These are phyloP conservation scores for Eimeria necatrix DNA, from an alignment of 169 alveolate species.

Conservation along the genomic window DNA sequence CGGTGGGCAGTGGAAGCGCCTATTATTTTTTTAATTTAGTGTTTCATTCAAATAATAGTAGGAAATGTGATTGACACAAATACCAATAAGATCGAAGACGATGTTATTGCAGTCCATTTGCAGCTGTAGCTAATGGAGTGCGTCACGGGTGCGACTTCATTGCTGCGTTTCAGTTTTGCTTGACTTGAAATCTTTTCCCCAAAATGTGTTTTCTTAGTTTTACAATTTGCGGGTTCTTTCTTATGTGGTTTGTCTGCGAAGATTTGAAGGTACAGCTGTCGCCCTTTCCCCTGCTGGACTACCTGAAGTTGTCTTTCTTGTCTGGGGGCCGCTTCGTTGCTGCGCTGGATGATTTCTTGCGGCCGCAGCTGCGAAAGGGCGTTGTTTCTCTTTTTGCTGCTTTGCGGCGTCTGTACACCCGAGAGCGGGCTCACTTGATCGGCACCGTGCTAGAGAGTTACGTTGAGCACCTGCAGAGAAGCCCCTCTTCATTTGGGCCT, in stretches of 20 bases:
- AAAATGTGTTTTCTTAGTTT: background rate
- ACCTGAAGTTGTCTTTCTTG: slow-evolving; percentile 33
- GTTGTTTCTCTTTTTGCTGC: slow-evolving; percentile 57
- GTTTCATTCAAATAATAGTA: too few relatives aligned
- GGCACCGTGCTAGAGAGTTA: slow-evolving; percentile 47
- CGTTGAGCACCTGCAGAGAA: slow-evolving; percentile 34
- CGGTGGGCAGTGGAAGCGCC: background rate
- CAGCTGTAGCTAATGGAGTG: too few relatives aligned
- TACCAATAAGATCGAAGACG: background rate
- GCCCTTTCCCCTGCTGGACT: slow-evolving; percentile 47
- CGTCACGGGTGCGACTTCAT: background rate
- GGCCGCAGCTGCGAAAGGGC: slow-evolving; percentile 75
- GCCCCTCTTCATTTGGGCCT: slow-evolving; percentile 55
- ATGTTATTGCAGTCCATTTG: too few relatives aligned
- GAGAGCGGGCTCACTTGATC: slow-evolving; percentile 13
- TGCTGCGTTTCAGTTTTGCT: background rate
- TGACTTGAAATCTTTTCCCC: background rate
- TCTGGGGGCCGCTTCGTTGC: slow-evolving; percentile 56
- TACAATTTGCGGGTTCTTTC: background rate
- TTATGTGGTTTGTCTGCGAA: background rate
- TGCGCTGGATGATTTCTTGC: slow-evolving; percentile 60
- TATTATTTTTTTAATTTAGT: too few relatives aligned
- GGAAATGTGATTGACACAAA: background rate
- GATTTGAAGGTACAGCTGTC: background rate
- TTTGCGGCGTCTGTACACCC: slow-evolving; percentile 70